Evolutionary conservation across 2,329 filamentous ascomycete genomes (phyloP), one percentile per base, ranked within the genome.

Genomic region (Tolypocladium guangdongense): DNA sequence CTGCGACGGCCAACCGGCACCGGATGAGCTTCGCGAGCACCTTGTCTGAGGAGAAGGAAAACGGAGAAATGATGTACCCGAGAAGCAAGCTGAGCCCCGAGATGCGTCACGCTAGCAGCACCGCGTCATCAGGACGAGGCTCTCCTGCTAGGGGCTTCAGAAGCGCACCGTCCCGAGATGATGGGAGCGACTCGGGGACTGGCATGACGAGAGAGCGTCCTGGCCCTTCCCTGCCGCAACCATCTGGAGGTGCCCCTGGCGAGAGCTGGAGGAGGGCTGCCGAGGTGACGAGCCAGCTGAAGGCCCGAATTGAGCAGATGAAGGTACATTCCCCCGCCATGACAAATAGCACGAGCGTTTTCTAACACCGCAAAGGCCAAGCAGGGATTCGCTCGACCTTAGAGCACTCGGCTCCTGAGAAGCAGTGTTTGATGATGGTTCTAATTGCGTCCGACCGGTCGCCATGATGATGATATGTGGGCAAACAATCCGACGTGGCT

Each of bases 261-360:
- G 93, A 99, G 73, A 97, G 91, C 67, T 99, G 93, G 93, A 95
- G 91, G 74, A 80, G 93, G 61, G 93, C 93, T 20, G 93, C 93
- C 2, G 93, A 99, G 74, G 93, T 99, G 54, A 99, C 93, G 52
- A 96, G 91, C 70, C 93, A 96, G 68, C 71, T 99, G 64, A 99
- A 97, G 75, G 90, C 92, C 51, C 83, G 93, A 67, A 99, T 99
- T 69, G 93, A 97, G 75, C 88, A 93, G 77, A 99, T 99, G 93
- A 99, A 97, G 80, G 82, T 81, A 63, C 60, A 72, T 12, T 37
- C 2, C n/a, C 18, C 39, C 14, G 10, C 38, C 12, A 8, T 10
- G 20, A 47, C 45, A 24, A 46, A 47, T 33, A 24, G 18, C 7
- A 35, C 3, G 4, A 5, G 8, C 27, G 18, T 20, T 32, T 32